A percentile compares a stretch with the other conserved stretches of the same genome.
phyloP scores from a whole-genome alignment of 2,329 filamentous ascomycete species.

The Hypoxylon sp. region DNA sequence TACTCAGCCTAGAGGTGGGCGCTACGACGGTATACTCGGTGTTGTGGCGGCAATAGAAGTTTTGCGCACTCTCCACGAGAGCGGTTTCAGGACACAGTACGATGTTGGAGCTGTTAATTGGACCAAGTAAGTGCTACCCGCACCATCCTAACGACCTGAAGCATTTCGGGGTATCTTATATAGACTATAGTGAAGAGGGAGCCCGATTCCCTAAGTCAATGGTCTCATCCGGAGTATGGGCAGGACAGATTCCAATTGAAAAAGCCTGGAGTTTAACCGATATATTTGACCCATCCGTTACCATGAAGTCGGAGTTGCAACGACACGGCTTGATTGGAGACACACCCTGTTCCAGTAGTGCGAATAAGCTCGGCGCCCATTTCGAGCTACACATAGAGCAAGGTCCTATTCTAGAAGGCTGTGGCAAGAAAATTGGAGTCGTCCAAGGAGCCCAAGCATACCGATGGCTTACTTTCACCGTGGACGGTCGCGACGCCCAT shows the following conservation, averaged over 20 bases:
- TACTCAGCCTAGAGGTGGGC: constrained; percentile 72
- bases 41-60: constrained; percentile 80
- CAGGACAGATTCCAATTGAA: constrained; percentile 27
- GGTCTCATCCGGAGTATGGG: constrained; percentile 41
- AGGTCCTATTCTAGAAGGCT: constrained; percentile 38
- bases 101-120: constrained; percentile 73
- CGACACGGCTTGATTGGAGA: constrained; percentile 42
- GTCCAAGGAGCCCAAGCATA: constrained; percentile 47
- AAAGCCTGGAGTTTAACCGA: constrained; percentile 21
- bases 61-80: constrained; percentile 74
- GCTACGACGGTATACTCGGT: constrained; percentile 83
- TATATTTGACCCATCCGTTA: constrained; percentile 28
- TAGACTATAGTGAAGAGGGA: constrained; percentile 36
- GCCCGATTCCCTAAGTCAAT: constrained; percentile 41
- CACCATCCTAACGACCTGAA: no score
- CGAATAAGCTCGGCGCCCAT: constrained; percentile 42
- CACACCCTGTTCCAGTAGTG: constrained; percentile 29
- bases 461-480: constrained; percentile 51
- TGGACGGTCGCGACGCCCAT: constrained; percentile 55
- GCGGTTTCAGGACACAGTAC: background rate
- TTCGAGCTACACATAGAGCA: constrained; percentile 49
- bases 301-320: constrained; percentile 41
- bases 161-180: no score
- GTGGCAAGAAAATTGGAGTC: constrained; percentile 35
- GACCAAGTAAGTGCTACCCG: constrained; percentile 66